Conservation (phyloP, 192 early-diverging fungal genomes). For the Rhizophlyctis rosea region DNA sequence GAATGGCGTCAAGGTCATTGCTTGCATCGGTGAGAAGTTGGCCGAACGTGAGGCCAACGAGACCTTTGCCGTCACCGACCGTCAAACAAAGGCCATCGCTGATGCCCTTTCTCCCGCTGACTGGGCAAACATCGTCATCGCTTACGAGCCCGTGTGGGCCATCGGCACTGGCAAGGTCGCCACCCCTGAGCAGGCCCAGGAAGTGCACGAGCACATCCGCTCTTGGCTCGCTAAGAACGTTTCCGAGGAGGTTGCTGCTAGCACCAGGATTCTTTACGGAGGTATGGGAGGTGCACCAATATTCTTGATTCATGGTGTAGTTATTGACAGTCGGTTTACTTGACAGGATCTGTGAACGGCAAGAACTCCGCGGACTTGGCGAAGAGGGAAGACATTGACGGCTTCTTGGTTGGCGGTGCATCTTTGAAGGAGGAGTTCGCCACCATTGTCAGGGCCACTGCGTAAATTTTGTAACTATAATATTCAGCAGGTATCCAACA, state of each 20-base stretch:
- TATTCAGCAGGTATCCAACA: too few relatives aligned
- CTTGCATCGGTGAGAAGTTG: constrained; percentile 94
- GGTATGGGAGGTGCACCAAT: constrained; percentile 32
- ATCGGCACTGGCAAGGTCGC: constrained; percentile 99
- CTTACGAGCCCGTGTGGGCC: constrained; percentile 99
- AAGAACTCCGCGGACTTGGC: constrained; percentile 79
- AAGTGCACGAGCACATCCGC: constrained; percentile 87
- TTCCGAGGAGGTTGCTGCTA: constrained; percentile 77
- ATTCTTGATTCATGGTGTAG: not conserved
- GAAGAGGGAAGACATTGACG: constrained; percentile 90
- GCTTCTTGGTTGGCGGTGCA: constrained; percentile 99
- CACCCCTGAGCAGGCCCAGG: constrained; percentile 89
- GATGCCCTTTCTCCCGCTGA: constrained; percentile 61
- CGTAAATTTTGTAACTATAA: too few relatives aligned
- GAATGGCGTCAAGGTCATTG: constrained; percentile 87
- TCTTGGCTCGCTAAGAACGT: constrained; percentile 82
- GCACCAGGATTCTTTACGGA: constrained; percentile 94
- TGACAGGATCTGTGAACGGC: constrained; percentile 79
- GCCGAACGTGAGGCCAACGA: constrained; percentile 87
- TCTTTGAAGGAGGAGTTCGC: constrained; percentile 77
- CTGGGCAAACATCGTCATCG: constrained; percentile 94
- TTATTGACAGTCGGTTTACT: not conserved
- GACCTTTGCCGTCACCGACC: constrained; percentile 82
- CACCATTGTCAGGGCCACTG: constrained; percentile 36
- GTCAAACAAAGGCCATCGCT: constrained; percentile 86